Percentiles rank a stretch among this genome's conserved stretches.
These are phyloP conservation scores for Fusarium sp. DNA, from an alignment of 2,329 filamentous ascomycete genomes.

Conservation along the genomic window DNA sequence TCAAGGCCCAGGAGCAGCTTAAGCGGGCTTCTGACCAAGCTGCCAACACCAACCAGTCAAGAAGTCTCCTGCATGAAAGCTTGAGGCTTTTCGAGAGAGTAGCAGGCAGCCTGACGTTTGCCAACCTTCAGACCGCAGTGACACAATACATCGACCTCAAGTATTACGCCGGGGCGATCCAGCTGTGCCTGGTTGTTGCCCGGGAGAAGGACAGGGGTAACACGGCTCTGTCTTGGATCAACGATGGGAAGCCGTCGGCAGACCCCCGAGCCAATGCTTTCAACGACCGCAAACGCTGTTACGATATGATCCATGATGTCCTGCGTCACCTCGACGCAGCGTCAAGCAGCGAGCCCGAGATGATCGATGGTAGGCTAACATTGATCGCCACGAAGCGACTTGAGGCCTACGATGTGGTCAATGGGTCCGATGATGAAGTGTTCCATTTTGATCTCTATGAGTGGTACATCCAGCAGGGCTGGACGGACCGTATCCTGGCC, in stretches of 20 bases:
- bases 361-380: conserved; percentile 84
- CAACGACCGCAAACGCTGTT: conserved; percentile 82
- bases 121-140: conserved; percentile 85
- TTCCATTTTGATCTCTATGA: conserved; percentile 98
- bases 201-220: conserved; percentile 90
- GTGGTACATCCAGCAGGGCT: conserved; percentile 92
- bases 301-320: conserved; percentile 88
- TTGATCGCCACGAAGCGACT: conserved; percentile 82
- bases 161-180: conserved; percentile 95
- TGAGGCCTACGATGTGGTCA: conserved; percentile 93
- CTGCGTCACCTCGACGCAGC: conserved; percentile 83
- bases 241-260: conserved; percentile 81
- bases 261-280: conserved; percentile 81
- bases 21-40: conserved; percentile 89
- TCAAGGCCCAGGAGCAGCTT: conserved; percentile 96
- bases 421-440: conserved; percentile 89
- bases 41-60: conserved; percentile 81
- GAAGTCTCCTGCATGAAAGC: conserved; percentile 89
- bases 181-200: conserved; percentile 87
- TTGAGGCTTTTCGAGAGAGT: conserved; percentile 91
- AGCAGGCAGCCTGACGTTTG: conserved; percentile 83
- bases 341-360: conserved; percentile 77
- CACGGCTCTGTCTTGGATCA: conserved; percentile 86
- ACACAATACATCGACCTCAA: conserved; percentile 84
- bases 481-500: conserved; percentile 87